Conservation (phyloP, 306 rosid species). For the Cicer judaicum region DNA sequence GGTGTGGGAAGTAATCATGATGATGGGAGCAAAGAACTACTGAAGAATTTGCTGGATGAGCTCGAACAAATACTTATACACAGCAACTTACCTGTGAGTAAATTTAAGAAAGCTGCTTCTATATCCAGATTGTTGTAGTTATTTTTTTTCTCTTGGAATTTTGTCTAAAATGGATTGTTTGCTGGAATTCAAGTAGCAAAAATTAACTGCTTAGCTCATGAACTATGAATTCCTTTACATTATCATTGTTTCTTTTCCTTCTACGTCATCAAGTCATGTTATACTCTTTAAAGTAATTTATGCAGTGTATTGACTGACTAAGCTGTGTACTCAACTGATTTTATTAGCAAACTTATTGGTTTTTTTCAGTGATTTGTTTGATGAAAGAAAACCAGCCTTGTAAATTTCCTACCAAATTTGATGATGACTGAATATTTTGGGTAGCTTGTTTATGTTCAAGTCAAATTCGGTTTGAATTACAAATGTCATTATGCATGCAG, state of each 20-base stretch:
- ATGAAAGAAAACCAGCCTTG: conserved; percentile 26
- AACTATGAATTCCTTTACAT: conserved; percentile 34
- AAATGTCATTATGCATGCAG: conserved; percentile 19
- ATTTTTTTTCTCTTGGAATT: conserved; percentile 33
- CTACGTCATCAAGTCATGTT: conserved; percentile 7
- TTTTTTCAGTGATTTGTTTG: conserved; percentile 27
- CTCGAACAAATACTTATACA: conserved; percentile 85
- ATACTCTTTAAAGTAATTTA: conserved; percentile 6
- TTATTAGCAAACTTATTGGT: conserved; percentile 14
- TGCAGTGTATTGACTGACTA: conserved; percentile 1
- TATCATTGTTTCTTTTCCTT: background rate
- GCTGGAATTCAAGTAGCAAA: conserved; percentile 19
- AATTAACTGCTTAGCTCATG: conserved; percentile 9
- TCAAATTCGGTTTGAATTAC: conserved; percentile 14
- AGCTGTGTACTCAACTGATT: conserved; percentile 19
- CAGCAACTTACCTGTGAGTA: conserved; percentile 87
- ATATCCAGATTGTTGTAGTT: conserved; percentile 1
- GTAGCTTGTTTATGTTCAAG: conserved; percentile 24
- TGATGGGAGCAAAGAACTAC: conserved; percentile 50
- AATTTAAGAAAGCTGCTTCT: conserved; percentile 33
- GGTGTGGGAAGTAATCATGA: conserved; percentile 45
- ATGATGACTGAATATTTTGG: conserved; percentile 26
- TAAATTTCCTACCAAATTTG: conserved; percentile 12
- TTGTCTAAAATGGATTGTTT: conserved; percentile 27
- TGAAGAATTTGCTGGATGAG: conserved; percentile 62